A percentile compares a stretch with the other conserved stretches of the same genome.
These are phyloP conservation scores for Pyrus pyrifolia DNA, from an alignment of 306 rosid genomes.

Conservation along the genomic window DNA sequence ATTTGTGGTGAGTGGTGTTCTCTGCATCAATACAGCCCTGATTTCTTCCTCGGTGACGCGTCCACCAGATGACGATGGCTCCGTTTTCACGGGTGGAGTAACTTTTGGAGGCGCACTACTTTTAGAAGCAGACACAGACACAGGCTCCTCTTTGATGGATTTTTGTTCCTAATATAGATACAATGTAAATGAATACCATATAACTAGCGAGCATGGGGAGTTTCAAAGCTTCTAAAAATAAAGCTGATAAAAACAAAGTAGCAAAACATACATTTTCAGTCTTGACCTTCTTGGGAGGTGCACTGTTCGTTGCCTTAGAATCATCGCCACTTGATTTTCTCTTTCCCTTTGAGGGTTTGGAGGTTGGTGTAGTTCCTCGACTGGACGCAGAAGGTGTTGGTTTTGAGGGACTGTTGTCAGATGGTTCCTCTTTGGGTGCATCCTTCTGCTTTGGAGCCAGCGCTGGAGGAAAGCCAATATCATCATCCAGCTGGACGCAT, in stretches of 20 bases:
- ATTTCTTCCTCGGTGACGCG: constrained; percentile 91
- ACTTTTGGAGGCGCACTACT: constrained; percentile 48
- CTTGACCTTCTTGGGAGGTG: constrained; percentile 80
- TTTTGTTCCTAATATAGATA: constrained; percentile 53
- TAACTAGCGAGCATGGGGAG: background rate
- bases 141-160: constrained; percentile 49
- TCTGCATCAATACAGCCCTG: constrained; percentile 72
- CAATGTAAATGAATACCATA: background rate
- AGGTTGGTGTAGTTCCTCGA: constrained; percentile 55
- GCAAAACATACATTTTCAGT: constrained; percentile 62
- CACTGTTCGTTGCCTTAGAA: constrained; percentile 48
- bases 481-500: constrained; percentile 67
- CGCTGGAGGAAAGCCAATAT: constrained; percentile 39
- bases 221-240: background rate
- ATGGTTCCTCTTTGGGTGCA: constrained; percentile 72
- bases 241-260: constrained; percentile 3
- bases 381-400: constrained; percentile 48
- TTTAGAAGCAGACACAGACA: constrained; percentile 32
- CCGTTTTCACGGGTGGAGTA: constrained; percentile 36
- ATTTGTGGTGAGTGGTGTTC: constrained; percentile 80
- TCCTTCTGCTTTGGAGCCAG: constrained; percentile 72
- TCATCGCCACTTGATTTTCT: constrained; percentile 72
- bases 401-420: constrained; percentile 68
- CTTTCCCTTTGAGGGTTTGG: constrained; percentile 74
- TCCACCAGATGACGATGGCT: constrained; percentile 49